These are phyloP conservation scores for Hypoxylon sp. DNA, from an alignment of 2,329 filamentous ascomycete genomes.

Conservation along the genomic window DNA sequence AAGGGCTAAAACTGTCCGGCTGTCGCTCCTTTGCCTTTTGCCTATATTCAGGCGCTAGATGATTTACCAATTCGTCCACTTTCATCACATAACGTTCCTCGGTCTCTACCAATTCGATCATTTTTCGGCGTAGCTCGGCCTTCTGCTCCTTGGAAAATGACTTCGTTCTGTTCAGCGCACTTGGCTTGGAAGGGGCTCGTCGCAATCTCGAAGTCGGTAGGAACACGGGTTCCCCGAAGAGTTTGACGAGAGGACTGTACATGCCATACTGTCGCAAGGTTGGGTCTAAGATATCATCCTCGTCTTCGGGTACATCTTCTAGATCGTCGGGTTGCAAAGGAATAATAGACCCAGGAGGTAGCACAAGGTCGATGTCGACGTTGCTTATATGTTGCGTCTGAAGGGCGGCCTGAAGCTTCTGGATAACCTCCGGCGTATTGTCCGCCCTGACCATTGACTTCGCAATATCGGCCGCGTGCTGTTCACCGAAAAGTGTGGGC, in stretches of 20 bases:
- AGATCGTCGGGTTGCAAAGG: conserved; percentile 72
- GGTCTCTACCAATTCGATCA: conserved; percentile 91
- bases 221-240: conserved; percentile 88
- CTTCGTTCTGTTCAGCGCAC: conserved; percentile 81
- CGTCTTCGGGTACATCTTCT: conserved; percentile 72
- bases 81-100: conserved; percentile 95
- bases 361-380: conserved; percentile 87
- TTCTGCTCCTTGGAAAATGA: conserved; percentile 87
- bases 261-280: conserved; percentile 79
- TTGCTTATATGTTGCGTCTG: conserved; percentile 87
- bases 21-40: conserved; percentile 73
- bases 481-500: conserved; percentile 84
- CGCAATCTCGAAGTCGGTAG: conserved; percentile 87
- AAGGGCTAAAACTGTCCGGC: conserved; percentile 77
- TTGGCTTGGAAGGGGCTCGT: conserved; percentile 89
- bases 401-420: conserved; percentile 80
- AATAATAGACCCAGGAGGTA: conserved; percentile 84
- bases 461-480: conserved; percentile 92
- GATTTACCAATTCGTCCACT: conserved; percentile 84
- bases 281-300: conserved; percentile 76
- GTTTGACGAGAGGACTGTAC: conserved; percentile 81
- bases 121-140: conserved; percentile 85
- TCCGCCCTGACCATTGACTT: conserved; percentile 87
- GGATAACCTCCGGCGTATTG: conserved; percentile 79
- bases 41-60: conserved; percentile 85